These are phyloP conservation scores for Xylaria sp. DNA, from an alignment of 2,329 filamentous ascomycete species.

Conservation along the genomic window DNA sequence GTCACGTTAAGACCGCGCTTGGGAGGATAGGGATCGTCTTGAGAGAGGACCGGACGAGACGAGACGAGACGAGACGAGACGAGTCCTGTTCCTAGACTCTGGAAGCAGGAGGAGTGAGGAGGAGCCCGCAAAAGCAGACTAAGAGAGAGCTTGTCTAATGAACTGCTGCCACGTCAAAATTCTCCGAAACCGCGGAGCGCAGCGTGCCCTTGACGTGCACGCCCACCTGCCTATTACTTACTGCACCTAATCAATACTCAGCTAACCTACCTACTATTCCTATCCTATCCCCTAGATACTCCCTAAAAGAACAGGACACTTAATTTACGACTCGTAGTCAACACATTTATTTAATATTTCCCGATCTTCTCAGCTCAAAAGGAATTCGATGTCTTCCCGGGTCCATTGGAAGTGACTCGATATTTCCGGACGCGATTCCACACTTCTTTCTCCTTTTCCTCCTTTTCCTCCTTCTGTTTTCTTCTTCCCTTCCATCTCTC, in stretches of 20 bases:
- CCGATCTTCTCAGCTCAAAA: not conserved
- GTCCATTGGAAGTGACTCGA: not conserved
- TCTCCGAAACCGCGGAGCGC: conserved; percentile 43
- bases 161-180: conserved; percentile 52
- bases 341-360: conserved; percentile 3
- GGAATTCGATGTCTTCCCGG: not conserved
- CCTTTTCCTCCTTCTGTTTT: not conserved
- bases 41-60: not conserved
- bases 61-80: not conserved
- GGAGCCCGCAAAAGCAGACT: conserved; percentile 18
- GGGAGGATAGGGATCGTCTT: not conserved
- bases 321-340: conserved; percentile 13
- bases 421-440: not conserved
- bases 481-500: not conserved
- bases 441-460: not conserved
- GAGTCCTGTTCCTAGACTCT: conserved; percentile 7
- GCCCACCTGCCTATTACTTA: conserved; percentile 39
- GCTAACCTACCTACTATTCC: conserved; percentile 2
- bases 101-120: not conserved
- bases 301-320: no score
- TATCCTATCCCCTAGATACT: not conserved
- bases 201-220: conserved; percentile 35
- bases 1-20: not conserved
- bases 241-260: conserved; percentile 11
- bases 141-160: conserved; percentile 43